These are phyloP conservation scores for Penicillium sp. DNA, from an alignment of 2,329 filamentous ascomycete species.

Conservation along the genomic window DNA sequence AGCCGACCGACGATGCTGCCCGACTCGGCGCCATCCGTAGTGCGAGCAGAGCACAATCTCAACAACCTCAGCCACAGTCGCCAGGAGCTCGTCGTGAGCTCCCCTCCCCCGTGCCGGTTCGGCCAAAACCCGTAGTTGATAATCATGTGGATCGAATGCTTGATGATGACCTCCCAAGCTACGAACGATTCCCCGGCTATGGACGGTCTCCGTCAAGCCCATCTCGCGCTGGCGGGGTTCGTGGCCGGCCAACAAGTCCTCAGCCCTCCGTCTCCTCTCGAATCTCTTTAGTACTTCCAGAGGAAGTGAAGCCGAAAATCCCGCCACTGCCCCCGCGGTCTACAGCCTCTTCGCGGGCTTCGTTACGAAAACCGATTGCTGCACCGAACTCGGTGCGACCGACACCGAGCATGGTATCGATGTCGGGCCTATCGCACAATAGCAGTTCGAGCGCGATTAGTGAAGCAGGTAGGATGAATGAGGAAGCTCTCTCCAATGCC, in stretches of 20 bases:
- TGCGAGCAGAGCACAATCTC: slow-evolving; percentile 17
- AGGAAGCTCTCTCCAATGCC: slow-evolving; percentile 46
- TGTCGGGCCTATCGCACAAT: slow-evolving; percentile 26
- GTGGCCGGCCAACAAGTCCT: slow-evolving; percentile 10
- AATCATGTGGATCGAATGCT: slow-evolving; percentile 11
- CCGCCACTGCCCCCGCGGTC: slow-evolving; percentile 31
- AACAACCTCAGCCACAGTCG: slow-evolving; percentile 13
- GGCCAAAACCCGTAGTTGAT: slow-evolving; percentile 8
- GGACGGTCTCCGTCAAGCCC: slow-evolving; percentile 10
- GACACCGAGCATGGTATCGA: slow-evolving; percentile 28
- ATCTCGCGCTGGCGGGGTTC: slow-evolving; percentile 11
- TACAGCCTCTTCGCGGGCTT: slow-evolving; percentile 10
- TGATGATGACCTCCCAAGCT: slow-evolving; percentile 8
- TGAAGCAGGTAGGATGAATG: slow-evolving; percentile 27
- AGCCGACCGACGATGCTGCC: slow-evolving; percentile 11
- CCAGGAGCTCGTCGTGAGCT: slow-evolving; percentile 18
- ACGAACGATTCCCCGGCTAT: slow-evolving; percentile 7
- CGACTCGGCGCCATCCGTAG: slow-evolving; percentile 19
- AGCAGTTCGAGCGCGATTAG: slow-evolving; percentile 28
- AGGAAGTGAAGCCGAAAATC: slow-evolving; percentile 25
- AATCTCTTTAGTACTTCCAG: slow-evolving; percentile 11
- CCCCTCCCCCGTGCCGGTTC: slow-evolving; percentile 27
- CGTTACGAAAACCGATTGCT: slow-evolving; percentile 10
- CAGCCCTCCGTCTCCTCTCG: slow-evolving; percentile 16
- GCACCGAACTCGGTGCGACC: slow-evolving; percentile 14